Evolutionary conservation across 75 land plant species (phyloP).

Genomic region (Selaginella tamariscina): DNA sequence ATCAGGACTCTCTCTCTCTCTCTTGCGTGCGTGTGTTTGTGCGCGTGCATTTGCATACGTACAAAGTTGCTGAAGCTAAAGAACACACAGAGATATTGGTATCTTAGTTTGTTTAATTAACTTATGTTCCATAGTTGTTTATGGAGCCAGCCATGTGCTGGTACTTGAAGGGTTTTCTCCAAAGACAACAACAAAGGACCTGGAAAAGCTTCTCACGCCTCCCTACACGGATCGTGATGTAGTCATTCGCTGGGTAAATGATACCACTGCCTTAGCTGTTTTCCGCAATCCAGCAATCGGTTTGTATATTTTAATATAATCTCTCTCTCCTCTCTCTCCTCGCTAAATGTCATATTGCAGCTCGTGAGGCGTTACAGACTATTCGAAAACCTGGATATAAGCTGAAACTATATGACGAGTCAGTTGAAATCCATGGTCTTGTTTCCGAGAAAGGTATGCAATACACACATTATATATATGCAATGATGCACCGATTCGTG

Average conservation of each 20-base stretch:
- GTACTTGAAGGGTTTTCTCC: constrained; percentile 65
- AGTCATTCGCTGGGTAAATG: constrained; percentile 79
- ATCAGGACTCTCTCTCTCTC: too few relatives aligned
- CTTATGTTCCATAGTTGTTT: constrained; percentile 32
- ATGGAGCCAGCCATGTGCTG: constrained; percentile 73
- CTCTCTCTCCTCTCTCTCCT: constrained; percentile 7
- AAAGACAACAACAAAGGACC: constrained; percentile 44
- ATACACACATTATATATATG: too few relatives aligned
- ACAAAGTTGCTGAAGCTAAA: too few relatives aligned
- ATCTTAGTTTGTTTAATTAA: not conserved
- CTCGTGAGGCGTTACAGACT: constrained; percentile 49
- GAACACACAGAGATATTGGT: too few relatives aligned
- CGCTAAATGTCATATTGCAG: constrained; percentile 36
- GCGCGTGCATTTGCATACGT: too few relatives aligned
- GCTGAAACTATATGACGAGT: constrained; percentile 22
- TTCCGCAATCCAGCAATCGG: constrained; percentile 69
- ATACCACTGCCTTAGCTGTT: constrained; percentile 79
- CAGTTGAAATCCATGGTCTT: constrained; percentile 5
- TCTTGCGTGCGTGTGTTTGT: too few relatives aligned
- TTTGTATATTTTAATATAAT: constrained; percentile 18
- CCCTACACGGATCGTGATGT: constrained; percentile 44
- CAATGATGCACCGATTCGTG: too few relatives aligned
- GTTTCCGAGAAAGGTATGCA: constrained; percentile 36
- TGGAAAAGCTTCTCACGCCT: constrained; percentile 51
- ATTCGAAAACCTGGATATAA: constrained; percentile 33